phyloP scores from a whole-genome alignment of 2,329 filamentous ascomycete genomes.

The Fusarium papillatum region DNA sequence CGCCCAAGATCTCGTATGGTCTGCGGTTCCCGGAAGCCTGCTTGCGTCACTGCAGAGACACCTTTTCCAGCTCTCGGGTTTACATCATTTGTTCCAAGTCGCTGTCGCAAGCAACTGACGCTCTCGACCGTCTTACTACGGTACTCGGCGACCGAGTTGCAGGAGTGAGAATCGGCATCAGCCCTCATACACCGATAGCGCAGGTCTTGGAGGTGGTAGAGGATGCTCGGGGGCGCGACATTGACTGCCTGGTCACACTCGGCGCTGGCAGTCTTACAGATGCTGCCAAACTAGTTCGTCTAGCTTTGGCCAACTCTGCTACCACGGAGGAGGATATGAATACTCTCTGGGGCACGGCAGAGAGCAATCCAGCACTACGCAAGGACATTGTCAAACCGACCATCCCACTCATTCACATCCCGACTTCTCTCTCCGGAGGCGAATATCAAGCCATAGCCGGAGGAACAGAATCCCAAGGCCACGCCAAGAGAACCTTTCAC shows the following conservation, averaged over 20 bases:
- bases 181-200: conserved; percentile 66
- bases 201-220: conserved; percentile 62
- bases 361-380: conserved; percentile 36
- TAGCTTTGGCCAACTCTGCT: conserved; percentile 63
- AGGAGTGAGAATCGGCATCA: conserved; percentile 63
- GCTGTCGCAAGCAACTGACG: conserved; percentile 59
- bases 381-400: conserved; percentile 31
- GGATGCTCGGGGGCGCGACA: conserved; percentile 52
- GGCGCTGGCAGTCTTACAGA: conserved; percentile 70
- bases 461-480: conserved; percentile 42
- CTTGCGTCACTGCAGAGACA: conserved; percentile 4
- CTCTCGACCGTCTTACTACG: conserved; percentile 55
- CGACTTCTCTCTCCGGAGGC: conserved; percentile 52
- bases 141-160: conserved; percentile 58
- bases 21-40: conserved; percentile 19
- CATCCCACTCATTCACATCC: conserved; percentile 50
- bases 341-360: conserved; percentile 46
- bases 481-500: conserved; percentile 46
- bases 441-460: conserved; percentile 51
- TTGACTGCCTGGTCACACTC: conserved; percentile 66
- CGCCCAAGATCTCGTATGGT: conserved; percentile 17
- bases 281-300: conserved; percentile 64
- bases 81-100: conserved; percentile 54
- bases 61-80: neutral
- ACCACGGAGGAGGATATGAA: conserved; percentile 53